Conservation (phyloP, 1,284 basidiomycete genomes). For the Trametes sp. region DNA sequence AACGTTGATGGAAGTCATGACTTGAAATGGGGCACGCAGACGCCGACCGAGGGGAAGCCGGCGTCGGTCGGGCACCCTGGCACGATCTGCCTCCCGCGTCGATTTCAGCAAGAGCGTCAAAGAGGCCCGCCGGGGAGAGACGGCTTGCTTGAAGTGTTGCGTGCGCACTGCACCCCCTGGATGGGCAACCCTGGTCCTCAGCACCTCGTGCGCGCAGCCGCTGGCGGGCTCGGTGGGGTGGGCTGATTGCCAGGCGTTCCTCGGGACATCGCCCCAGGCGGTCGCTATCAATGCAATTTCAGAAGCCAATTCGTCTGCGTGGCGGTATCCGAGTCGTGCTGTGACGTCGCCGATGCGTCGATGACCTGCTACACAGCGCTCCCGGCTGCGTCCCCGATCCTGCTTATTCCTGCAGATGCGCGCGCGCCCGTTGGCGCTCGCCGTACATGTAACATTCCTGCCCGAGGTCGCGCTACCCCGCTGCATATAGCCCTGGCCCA, state of each 20-base stretch:
- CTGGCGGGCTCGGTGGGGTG: not conserved
- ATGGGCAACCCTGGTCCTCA: not conserved
- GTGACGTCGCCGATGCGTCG: not conserved
- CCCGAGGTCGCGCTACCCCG: too few species aligned
- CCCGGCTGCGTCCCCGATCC: not conserved
- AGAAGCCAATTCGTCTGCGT: slow-evolving; percentile 28
- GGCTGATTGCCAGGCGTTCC: slow-evolving; percentile 5
- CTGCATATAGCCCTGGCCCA: too few species aligned
- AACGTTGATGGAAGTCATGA: too few species aligned
- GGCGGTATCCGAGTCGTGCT: slow-evolving; percentile 11
- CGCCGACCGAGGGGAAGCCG: too few species aligned
- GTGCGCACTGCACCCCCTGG: not conserved
- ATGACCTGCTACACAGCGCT: not conserved
- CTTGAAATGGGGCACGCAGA: too few species aligned
- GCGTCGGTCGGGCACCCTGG: too few species aligned
- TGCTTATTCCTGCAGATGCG: not conserved
- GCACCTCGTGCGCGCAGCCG: not conserved
- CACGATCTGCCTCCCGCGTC: not conserved
- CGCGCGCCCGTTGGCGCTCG: too few species aligned
- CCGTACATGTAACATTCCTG: too few species aligned
- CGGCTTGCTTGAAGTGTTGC: slow-evolving; percentile 14
- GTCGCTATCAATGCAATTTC: slow-evolving; percentile 28
- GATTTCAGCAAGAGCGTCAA: not conserved
- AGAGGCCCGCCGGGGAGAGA: not conserved
- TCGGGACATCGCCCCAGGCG: slow-evolving; percentile 14